phyloP scores from a whole-genome alignment of 2,329 filamentous ascomycete genomes.

The Penicillium sp. region DNA sequence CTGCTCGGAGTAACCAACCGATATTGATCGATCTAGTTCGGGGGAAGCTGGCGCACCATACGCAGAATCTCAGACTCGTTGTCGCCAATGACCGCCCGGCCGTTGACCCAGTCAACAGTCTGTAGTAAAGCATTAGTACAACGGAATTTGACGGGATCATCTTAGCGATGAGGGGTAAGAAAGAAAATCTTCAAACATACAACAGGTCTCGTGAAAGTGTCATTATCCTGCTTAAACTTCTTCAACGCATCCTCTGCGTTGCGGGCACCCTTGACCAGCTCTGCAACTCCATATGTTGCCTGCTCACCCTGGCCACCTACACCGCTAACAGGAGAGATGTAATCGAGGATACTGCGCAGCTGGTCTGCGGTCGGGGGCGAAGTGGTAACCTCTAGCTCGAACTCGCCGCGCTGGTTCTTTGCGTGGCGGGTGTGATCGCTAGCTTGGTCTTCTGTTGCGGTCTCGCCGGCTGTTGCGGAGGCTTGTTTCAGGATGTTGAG shows the following conservation, averaged over 20 bases:
- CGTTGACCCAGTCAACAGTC: constrained; percentile 91
- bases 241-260: constrained; percentile 75
- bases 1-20: no score
- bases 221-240: constrained; percentile 69
- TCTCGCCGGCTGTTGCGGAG: constrained; percentile 65
- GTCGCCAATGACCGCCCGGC: constrained; percentile 72
- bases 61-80: constrained; percentile 87
- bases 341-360: constrained; percentile 78
- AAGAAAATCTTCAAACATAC: constrained; percentile 52
- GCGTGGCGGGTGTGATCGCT: constrained; percentile 64
- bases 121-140: constrained; percentile 28
- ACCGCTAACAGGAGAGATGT: constrained; percentile 50
- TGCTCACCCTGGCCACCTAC: constrained; percentile 57
- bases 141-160: not conserved
- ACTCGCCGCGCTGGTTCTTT: constrained; percentile 63
- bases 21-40: constrained; percentile 20
- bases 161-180: not conserved
- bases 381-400: constrained; percentile 84
- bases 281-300: constrained; percentile 62
- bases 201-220: constrained; percentile 70
- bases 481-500: constrained; percentile 77
- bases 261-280: constrained; percentile 72
- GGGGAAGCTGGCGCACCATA: constrained; percentile 60
- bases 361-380: constrained; percentile 77
- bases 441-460: constrained; percentile 72